phyloP scores from a whole-genome alignment of 2,329 filamentous ascomycete genomes.

The Mycosphaerella sp. region DNA sequence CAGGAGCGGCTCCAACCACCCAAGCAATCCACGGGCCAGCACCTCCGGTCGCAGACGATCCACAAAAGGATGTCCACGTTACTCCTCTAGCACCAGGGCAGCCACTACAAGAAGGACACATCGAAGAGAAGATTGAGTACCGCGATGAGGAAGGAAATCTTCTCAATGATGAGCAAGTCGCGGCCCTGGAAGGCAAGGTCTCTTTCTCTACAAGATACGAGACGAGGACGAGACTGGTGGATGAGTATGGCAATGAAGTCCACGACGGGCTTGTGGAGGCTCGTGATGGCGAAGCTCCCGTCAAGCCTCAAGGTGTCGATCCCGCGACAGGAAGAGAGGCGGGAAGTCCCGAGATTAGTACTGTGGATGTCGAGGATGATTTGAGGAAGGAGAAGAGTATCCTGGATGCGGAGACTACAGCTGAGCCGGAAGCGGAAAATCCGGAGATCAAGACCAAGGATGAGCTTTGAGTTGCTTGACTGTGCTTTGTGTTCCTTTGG shows the following conservation, averaged over 20 bases:
- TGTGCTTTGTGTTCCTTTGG: too few relatives aligned
- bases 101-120: slow-evolving; percentile 12
- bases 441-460: slow-evolving; percentile 21
- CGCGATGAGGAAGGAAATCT: slow-evolving; percentile 91
- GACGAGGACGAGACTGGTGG: slow-evolving; percentile 80
- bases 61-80: slow-evolving; percentile 33
- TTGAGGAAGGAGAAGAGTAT: slow-evolving; percentile 41
- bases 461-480: slow-evolving; percentile 18
- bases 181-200: slow-evolving; percentile 80
- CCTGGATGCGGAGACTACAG: slow-evolving; percentile 28
- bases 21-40: slow-evolving; percentile 29
- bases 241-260: slow-evolving; percentile 74
- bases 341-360: slow-evolving; percentile 34
- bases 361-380: slow-evolving; percentile 36
- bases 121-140: slow-evolving; percentile 84
- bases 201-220: slow-evolving; percentile 94
- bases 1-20: slow-evolving; percentile 24
- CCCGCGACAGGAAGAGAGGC: slow-evolving; percentile 46
- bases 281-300: slow-evolving; percentile 41
- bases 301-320: slow-evolving; percentile 39
- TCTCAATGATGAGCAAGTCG: slow-evolving; percentile 75
- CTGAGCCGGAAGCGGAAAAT: slow-evolving; percentile 22
- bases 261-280: slow-evolving; percentile 37
- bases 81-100: slow-evolving; percentile 31
- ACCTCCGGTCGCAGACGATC: slow-evolving; percentile 34